A percentile compares a stretch with the other conserved stretches of the same genome.
These are phyloP conservation scores for Linnemannia exigua DNA, from an alignment of 192 early-diverging fungal species.

Conservation along the genomic window DNA sequence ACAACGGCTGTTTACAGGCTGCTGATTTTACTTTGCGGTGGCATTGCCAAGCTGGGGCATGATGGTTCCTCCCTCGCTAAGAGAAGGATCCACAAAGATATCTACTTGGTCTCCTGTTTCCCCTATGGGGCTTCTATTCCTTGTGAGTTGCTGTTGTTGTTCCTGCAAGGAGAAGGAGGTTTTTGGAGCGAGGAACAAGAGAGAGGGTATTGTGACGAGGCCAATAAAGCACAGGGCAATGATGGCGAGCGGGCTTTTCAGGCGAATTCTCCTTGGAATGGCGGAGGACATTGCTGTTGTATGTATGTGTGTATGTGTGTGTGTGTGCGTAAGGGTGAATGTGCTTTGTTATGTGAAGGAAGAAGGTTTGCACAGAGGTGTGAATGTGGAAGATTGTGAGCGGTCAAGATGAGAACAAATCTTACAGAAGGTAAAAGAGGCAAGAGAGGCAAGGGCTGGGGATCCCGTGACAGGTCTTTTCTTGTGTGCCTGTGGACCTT, in stretches of 20 bases:
- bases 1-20: no score
- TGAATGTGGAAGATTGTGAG: background rate
- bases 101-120: background rate
- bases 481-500: background rate
- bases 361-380: background rate
- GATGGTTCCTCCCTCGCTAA: conserved; percentile 50
- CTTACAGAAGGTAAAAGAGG: background rate
- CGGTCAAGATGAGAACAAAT: conserved; percentile 2
- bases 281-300: background rate
- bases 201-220: conserved; percentile 49
- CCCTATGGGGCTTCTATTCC: background rate
- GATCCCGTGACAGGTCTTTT: background rate
- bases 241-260: conserved; percentile 22
- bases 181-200: conserved; percentile 29
- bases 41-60: conserved; percentile 62
- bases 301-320: background rate
- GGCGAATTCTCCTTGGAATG: conserved; percentile 14
- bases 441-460: background rate
- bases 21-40: conserved; percentile 57
- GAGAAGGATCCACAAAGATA: conserved; percentile 35
- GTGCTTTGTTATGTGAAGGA: background rate
- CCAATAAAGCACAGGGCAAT: conserved; percentile 42
- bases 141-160: background rate
- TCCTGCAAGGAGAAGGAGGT: conserved; percentile 2
- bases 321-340: no score